Evolutionary conservation across 495 filamentous ascomycete species (phyloP).

Genomic region (Cetradonia linearis): DNA sequence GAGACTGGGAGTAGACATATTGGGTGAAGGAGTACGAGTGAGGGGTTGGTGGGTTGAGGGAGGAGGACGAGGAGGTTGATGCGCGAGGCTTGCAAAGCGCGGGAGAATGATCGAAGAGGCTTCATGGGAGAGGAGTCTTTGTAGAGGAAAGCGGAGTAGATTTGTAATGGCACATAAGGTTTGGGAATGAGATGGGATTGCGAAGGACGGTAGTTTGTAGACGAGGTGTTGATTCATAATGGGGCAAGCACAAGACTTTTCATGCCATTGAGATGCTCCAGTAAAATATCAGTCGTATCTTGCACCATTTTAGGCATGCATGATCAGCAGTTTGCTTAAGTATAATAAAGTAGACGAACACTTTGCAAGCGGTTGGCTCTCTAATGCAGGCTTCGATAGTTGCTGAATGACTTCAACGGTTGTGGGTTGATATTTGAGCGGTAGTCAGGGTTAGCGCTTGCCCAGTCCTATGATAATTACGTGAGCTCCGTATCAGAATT

Average conservation of each 20-base stretch:
- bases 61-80: neutral
- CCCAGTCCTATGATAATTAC: neutral
- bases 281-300: neutral
- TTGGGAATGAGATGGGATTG: neutral
- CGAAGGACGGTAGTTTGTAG: no score
- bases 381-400: neutral
- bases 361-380: neutral
- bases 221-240: neutral
- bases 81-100: neutral
- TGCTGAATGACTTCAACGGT: neutral
- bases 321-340: neutral
- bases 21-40: neutral
- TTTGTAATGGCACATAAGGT: neutral
- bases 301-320: no score
- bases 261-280: neutral
- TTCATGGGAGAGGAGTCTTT: neutral
- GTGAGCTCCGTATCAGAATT: neutral
- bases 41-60: neutral
- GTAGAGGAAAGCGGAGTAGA: neutral
- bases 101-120: neutral
- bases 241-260: neutral
- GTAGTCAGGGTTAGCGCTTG: neutral
- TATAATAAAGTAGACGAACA: neutral
- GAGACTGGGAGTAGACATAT: accelerated
- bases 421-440: neutral